Percentiles rank a stretch among this genome's conserved stretches.
Evolutionary conservation across 2,329 filamentous ascomycete species (phyloP).

Genomic region (Aciculosporium take): DNA sequence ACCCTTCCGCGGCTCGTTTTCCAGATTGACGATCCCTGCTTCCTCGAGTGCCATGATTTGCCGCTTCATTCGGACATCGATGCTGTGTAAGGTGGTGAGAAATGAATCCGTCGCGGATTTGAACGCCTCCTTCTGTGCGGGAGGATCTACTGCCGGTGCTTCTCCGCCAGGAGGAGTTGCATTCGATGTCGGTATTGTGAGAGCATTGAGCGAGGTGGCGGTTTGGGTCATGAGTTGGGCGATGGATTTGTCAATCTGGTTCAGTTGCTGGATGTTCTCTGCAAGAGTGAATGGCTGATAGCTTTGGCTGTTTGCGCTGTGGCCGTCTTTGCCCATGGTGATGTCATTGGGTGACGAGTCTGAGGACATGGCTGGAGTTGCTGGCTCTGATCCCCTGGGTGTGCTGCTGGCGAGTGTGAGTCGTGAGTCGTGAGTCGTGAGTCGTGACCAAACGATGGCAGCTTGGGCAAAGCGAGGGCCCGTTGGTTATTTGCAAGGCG

Average conservation of each 20-base stretch:
- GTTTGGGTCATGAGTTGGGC: conserved; percentile 29
- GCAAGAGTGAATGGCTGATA: conserved; percentile 51
- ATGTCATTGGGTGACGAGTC: conserved; percentile 15
- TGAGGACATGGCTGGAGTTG: conserved; percentile 14
- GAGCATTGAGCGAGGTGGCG: conserved; percentile 29
- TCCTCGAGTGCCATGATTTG: conserved; percentile 66
- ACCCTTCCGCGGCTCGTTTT: conserved; percentile 19
- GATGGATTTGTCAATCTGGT: conserved; percentile 55
- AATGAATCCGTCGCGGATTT: conserved; percentile 50
- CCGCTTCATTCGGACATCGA: conserved; percentile 57
- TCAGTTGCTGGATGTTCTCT: conserved; percentile 69
- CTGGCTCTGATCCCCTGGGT: no score
- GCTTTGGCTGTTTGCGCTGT: conserved; percentile 9
- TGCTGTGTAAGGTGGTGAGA: conserved; percentile 55
- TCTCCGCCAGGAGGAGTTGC: conserved; percentile 7
- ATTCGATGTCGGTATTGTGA: conserved; percentile 21
- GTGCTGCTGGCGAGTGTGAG: no score
- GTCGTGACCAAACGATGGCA: no score
- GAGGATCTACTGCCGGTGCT: conserved; percentile 21
- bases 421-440: no score
- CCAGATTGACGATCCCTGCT: conserved; percentile 53
- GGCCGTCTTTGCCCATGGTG: conserved; percentile 15
- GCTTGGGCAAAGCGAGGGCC: no score
- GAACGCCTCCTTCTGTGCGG: conserved; percentile 41
- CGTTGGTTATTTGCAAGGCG: no score